Base-by-base conservation (phyloP, 73 alveolate genomes). In the Paramecium tetraurelia region DNA sequence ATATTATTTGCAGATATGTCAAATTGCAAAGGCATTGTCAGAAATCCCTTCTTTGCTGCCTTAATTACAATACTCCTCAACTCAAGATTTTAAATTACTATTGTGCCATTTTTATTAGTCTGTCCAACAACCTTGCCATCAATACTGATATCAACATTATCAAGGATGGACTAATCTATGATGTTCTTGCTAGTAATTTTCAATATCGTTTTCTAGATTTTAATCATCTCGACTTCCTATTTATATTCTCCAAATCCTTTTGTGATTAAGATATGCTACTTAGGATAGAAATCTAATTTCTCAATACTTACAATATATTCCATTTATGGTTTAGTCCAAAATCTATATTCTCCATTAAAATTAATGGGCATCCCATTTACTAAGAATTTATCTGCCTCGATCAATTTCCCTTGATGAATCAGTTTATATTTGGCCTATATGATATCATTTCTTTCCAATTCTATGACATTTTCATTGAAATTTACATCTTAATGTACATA, bases 1-100 rank as follows among this genome's bases (percentile, higher is more conserved):
- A 80, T 48, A 46, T 48, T 80, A 44, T 80, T 46, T 24, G 90
- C 90, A 20, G 35, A 31, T 10, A 80, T 41, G 24, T 80, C 90
- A 48, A 41, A 80, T 80, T 80, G 6, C 11, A 80, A 35, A 11
- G 90, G 90, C 76, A 80, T 80, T 11, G 46, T 43, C 1, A 80
- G 46, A 24, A 80, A 80, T 20, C 90, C 90, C 29, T 48, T 80
- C 48, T 80, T 80, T 4, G 70, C 7, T 48, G 90, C 90, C 27
- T 40, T 41, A n/a, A 80, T 43, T 18, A 31, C 31, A 12, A 80
- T 80, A 18, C 43, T 41, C 24, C 18, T 80, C n/a, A 80, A 80
- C 11, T 80, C 90, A 21, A 80, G 57, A 80, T 80, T 44, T 0
- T 80, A 44, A 11, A 80, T 80, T 43, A 80, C 31, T 20, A 80